A percentile compares a stretch with the other conserved stretches of the same genome.
phyloP scores from a whole-genome alignment of 208 protist genomes.

The Wallacemonas sp. region DNA sequence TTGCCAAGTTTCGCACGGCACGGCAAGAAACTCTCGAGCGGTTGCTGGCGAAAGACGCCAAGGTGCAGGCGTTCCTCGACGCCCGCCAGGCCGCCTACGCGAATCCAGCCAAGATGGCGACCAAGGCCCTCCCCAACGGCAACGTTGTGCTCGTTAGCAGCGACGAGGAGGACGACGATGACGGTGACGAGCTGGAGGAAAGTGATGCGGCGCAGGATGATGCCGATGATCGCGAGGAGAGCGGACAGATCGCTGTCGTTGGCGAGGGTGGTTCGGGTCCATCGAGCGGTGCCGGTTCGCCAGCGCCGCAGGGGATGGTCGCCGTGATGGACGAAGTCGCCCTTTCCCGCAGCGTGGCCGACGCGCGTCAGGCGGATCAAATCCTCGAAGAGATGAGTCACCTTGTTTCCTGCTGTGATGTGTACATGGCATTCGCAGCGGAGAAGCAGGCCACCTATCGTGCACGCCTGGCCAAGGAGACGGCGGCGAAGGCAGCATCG shows the following conservation, averaged over 20 bases:
- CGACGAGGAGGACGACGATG: constrained; percentile 8
- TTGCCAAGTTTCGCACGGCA: constrained; percentile 66
- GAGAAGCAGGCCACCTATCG: constrained; percentile 48
- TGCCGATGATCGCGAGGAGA: not conserved
- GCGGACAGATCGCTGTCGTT: not conserved
- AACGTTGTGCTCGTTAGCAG: not conserved
- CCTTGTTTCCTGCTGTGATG: constrained; percentile 81
- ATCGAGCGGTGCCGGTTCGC: not conserved
- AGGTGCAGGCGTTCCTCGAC: not conserved
- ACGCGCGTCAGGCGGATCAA: constrained; percentile 71
- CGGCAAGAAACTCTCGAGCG: constrained; percentile 45
- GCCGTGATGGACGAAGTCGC: constrained; percentile 11
- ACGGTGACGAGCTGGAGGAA: not conserved
- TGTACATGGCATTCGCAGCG: constrained; percentile 74
- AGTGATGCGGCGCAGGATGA: not conserved
- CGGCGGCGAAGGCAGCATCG: not conserved
- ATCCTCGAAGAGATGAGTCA: constrained; percentile 85
- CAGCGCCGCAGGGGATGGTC: not conserved
- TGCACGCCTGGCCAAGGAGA: not conserved
- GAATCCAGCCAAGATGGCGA: not conserved
- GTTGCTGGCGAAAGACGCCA: constrained; percentile 22
- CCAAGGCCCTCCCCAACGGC: not conserved
- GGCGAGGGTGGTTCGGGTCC: not conserved
- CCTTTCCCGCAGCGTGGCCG: constrained; percentile 18
- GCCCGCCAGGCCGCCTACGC: not conserved